A percentile compares a stretch with the other conserved stretches of the same genome.
These are phyloP conservation scores for Rhodosporidiobolus odoratus DNA, from an alignment of 768 basidiomycete species.

Conservation along the genomic window DNA sequence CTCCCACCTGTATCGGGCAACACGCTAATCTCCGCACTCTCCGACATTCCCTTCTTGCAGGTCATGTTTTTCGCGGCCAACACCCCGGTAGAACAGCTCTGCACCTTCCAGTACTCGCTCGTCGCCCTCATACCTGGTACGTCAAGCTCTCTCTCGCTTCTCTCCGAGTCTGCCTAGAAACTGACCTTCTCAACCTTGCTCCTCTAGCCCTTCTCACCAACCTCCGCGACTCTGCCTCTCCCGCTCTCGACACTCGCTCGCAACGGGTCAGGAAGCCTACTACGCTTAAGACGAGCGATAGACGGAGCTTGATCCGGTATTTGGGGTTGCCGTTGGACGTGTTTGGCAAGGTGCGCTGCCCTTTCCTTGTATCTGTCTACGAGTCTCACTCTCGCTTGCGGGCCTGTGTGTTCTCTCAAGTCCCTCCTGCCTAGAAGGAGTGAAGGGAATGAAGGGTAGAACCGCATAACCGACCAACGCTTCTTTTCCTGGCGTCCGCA, in stretches of 20 bases:
- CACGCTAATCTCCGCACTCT: not conserved
- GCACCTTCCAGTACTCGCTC: conserved; percentile 97
- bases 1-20: not conserved
- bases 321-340: conserved; percentile 87
- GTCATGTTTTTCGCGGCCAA: conserved; percentile 80
- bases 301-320: conserved; percentile 82
- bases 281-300: conserved; percentile 78
- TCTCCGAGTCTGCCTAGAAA: not conserved
- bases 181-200: not conserved
- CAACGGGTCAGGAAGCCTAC: conserved; percentile 65
- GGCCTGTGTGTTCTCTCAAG: too few relatives aligned
- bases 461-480: conserved; percentile 3
- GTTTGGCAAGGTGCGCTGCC: conserved; percentile 71
- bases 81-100: conserved; percentile 89
- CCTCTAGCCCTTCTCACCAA: conserved; percentile 71
- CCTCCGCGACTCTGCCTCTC: conserved; percentile 85
- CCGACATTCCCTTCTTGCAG: conserved; percentile 48
- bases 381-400: too few relatives aligned
- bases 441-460: too few relatives aligned
- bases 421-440: too few relatives aligned
- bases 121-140: conserved; percentile 83
- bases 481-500: conserved; percentile 44
- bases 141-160: conserved; percentile 34
- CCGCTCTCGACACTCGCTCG: conserved; percentile 62
- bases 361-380: too few relatives aligned